phyloP scores from a whole-genome alignment of 139 green algal species.

The Trebouxia sp. region DNA sequence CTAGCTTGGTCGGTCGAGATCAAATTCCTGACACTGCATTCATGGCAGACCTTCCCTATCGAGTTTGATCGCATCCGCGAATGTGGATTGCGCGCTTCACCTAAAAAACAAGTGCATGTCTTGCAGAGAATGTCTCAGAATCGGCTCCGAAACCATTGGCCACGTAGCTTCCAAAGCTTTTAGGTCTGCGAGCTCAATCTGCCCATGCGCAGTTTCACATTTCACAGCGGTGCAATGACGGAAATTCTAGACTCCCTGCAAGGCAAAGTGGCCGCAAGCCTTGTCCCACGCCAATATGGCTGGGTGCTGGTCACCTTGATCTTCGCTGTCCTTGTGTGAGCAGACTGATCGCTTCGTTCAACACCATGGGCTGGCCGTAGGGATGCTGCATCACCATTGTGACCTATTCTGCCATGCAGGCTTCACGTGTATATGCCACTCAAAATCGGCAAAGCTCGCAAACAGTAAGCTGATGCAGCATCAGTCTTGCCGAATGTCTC shows the following conservation, averaged over 20 bases:
- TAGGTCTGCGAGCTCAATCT: background rate
- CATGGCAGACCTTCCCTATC: background rate
- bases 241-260: background rate
- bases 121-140: too few species aligned
- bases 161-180: background rate
- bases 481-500: background rate
- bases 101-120: too few species aligned
- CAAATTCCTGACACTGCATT: background rate
- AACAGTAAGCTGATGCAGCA: background rate
- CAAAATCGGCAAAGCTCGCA: background rate
- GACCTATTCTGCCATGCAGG: background rate
- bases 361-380: background rate
- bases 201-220: background rate
- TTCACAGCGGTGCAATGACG: background rate
- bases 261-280: background rate
- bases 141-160: too few species aligned
- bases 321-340: background rate
- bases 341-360: background rate
- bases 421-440: background rate
- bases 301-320: slow-evolving; percentile 12
- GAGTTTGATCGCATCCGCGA: background rate
- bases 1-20: background rate
- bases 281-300: background rate
- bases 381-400: background rate
- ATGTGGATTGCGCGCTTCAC: too few species aligned